Conservation (phyloP, 2,329 filamentous ascomycete species). For the Ceratocystis eucalypticola region DNA sequence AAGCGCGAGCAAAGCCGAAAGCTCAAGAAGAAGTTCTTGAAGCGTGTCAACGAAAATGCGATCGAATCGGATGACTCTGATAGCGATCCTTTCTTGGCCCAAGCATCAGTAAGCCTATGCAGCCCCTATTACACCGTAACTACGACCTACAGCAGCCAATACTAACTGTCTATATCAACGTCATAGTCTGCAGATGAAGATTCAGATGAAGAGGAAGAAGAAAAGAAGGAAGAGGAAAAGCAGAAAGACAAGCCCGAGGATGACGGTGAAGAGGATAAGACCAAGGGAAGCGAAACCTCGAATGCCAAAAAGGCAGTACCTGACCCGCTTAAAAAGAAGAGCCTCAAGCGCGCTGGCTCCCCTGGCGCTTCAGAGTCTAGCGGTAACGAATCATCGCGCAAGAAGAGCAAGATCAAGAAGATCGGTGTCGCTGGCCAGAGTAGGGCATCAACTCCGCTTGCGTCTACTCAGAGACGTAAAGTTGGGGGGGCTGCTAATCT, state of each 20-base stretch:
- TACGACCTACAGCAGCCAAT: no score
- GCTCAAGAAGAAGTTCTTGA: slow-evolving; percentile 67
- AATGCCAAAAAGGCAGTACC: slow-evolving; percentile 33
- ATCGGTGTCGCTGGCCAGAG: slow-evolving; percentile 27
- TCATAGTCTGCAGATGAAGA: slow-evolving; percentile 23
- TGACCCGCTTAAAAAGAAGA: slow-evolving; percentile 43
- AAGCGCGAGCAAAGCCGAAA: slow-evolving; percentile 60
- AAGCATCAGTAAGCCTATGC: slow-evolving; percentile 25
- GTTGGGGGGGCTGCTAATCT: slow-evolving; percentile 41
- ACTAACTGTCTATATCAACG: no score
- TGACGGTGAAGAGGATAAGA: slow-evolving; percentile 37
- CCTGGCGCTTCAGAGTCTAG: slow-evolving; percentile 82
- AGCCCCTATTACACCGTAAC: no score
- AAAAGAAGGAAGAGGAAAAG: slow-evolving; percentile 43
- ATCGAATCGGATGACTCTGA: slow-evolving; percentile 58
- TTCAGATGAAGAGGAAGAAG: slow-evolving; percentile 30
- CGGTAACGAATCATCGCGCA: slow-evolving; percentile 77
- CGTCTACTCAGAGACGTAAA: slow-evolving; percentile 32
- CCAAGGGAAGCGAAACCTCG: slow-evolving; percentile 43
- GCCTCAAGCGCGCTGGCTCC: slow-evolving; percentile 71
- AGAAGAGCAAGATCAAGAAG: slow-evolving; percentile 55
- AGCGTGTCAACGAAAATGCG: slow-evolving; percentile 72
- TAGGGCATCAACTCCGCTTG: slow-evolving; percentile 24
- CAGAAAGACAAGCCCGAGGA: slow-evolving; percentile 41
- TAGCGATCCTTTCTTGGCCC: slow-evolving; percentile 28